Percentiles rank a stretch among this genome's conserved stretches.
These are phyloP conservation scores for Pestalotiopsis sp. DNA, from an alignment of 2,329 filamentous ascomycete genomes.

Conservation along the genomic window DNA sequence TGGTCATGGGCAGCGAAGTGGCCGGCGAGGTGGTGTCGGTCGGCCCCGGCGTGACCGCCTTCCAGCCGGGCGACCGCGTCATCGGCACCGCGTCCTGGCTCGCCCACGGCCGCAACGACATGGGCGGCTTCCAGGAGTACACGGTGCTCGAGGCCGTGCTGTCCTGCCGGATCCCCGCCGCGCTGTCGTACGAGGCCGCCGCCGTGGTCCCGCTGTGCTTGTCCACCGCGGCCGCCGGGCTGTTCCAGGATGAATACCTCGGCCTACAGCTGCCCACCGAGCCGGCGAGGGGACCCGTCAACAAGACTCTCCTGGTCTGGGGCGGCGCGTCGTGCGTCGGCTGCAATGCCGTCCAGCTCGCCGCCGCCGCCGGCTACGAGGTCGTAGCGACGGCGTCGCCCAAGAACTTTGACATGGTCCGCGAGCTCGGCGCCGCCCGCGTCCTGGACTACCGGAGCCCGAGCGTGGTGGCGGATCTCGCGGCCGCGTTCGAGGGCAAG, in stretches of 20 bases:
- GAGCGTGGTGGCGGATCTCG: slow-evolving; percentile 29
- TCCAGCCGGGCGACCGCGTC: not conserved
- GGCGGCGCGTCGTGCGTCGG: slow-evolving; percentile 47
- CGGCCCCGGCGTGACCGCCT: not conserved
- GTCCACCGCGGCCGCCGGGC: slow-evolving; percentile 30
- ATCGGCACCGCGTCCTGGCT: slow-evolving; percentile 11
- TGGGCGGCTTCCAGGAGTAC: slow-evolving; percentile 34
- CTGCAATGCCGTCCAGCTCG: slow-evolving; percentile 45
- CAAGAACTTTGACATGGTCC: slow-evolving; percentile 40
- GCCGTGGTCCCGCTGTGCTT: slow-evolving; percentile 32
- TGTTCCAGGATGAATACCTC: slow-evolving; percentile 28
- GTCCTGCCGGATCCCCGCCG: slow-evolving; percentile 28
- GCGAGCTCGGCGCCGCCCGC: slow-evolving; percentile 38
- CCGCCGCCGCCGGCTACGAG: slow-evolving; percentile 42
- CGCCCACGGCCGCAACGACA: not conserved
- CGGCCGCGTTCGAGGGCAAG: slow-evolving; percentile 18
- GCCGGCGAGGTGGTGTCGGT: slow-evolving; percentile 8
- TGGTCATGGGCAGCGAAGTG: not conserved
- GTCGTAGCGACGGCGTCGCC: slow-evolving; percentile 42
- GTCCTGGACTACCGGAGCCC: slow-evolving; percentile 41
- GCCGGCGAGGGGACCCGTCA: slow-evolving; percentile 22
- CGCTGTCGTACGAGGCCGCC: slow-evolving; percentile 31
- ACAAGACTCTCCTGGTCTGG: slow-evolving; percentile 31
- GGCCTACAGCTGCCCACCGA: slow-evolving; percentile 27
- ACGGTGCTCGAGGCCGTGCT: slow-evolving; percentile 26